Conservation (phyloP, 495 filamentous ascomycete species). For the Neurospora terricola region DNA sequence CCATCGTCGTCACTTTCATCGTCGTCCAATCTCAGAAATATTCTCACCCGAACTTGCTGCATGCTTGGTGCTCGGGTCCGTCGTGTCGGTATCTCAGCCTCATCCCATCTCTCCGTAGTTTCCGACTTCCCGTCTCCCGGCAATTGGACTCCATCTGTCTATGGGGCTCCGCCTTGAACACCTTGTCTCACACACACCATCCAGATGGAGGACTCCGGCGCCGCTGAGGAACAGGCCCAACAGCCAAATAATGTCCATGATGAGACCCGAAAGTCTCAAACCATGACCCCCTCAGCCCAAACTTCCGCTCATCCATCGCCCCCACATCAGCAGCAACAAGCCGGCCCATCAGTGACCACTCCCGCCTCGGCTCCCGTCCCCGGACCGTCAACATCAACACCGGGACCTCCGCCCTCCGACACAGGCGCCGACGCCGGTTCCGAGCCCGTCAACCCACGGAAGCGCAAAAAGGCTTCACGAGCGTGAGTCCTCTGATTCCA, state of each 20-base stretch:
- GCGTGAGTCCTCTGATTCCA: conserved; percentile 13
- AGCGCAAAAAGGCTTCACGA: conserved; percentile 29
- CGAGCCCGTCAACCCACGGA: conserved; percentile 27
- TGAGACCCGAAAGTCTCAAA: neutral
- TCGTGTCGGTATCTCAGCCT: neutral
- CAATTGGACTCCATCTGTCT: neutral
- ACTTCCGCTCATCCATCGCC: neutral
- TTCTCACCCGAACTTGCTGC: neutral
- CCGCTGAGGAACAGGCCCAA: neutral
- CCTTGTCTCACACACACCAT: neutral
- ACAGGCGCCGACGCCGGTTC: conserved; percentile 18
- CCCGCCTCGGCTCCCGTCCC: neutral
- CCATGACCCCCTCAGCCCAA: neutral
- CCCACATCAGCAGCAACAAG: neutral
- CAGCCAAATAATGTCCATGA: neutral
- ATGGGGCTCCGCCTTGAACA: neutral
- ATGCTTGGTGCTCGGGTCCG: neutral
- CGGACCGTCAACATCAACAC: conserved; percentile 2
- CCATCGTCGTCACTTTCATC: neutral
- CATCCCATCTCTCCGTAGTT: neutral
- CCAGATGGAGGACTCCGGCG: neutral
- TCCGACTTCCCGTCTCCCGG: neutral
- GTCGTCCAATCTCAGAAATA: neutral
- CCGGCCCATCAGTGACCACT: neutral
- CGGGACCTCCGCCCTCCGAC: conserved; percentile 10